Percentiles rank a stretch among this genome's conserved stretches.
These are phyloP conservation scores for Pythium aquatile DNA, from an alignment of 352 stramenopile genomes.

Conservation along the genomic window DNA sequence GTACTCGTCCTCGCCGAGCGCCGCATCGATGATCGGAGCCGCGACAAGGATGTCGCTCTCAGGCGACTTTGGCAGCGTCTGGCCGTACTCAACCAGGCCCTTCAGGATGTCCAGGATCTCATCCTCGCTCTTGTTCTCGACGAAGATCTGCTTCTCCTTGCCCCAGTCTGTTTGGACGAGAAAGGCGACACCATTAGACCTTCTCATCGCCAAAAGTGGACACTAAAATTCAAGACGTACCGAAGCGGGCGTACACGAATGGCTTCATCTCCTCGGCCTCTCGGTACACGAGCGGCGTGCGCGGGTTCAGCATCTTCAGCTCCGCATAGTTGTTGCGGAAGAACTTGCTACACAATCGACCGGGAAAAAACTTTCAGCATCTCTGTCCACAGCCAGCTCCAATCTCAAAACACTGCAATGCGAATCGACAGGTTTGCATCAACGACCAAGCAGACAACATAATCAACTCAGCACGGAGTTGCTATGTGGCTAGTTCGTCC, in stretches of 20 bases:
- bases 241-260: constrained; percentile 86
- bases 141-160: constrained; percentile 79
- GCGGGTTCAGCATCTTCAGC: constrained; percentile 88
- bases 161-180: constrained; percentile 57
- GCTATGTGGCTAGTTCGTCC: no score
- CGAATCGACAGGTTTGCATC: neutral
- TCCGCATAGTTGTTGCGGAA: constrained; percentile 87
- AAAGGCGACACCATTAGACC: neutral
- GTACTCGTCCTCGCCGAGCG: constrained; percentile 67
- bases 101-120: constrained; percentile 77
- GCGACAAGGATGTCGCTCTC: constrained; percentile 80
- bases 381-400: neutral
- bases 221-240: constrained; percentile 26
- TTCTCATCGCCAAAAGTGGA: no score
- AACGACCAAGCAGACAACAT: neutral
- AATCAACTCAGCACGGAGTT: neutral
- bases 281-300: constrained; percentile 82
- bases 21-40: constrained; percentile 71
- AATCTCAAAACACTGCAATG: neutral
- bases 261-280: constrained; percentile 86
- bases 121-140: constrained; percentile 82
- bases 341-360: constrained; percentile 48
- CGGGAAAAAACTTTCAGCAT: neutral
- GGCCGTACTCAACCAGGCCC: constrained; percentile 70
- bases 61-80: constrained; percentile 77